Percentiles rank a stretch among this genome's conserved stretches.
Conservation (phyloP, 2,329 filamentous ascomycete genomes). For the Lecanoromycetidae sp. region DNA sequence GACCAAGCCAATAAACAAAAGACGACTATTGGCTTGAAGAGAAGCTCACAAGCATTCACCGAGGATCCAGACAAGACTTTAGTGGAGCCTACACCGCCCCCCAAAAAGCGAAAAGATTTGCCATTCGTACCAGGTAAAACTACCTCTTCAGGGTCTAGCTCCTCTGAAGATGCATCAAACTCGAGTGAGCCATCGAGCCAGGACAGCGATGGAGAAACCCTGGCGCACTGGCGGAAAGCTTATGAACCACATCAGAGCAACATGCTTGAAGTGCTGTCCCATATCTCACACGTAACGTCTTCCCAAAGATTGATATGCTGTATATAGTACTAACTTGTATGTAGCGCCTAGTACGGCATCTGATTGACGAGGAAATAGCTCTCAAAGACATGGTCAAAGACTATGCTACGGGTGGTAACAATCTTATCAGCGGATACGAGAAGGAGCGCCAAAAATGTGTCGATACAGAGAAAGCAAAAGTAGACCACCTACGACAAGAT, state of each 20-base stretch:
- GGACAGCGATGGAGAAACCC: neutral
- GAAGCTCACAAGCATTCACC: neutral
- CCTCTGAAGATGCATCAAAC: neutral
- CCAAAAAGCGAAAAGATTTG: neutral
- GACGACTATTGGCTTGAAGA: neutral
- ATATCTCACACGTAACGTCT: conserved; percentile 11
- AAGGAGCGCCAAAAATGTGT: neutral
- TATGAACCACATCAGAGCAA: conserved; percentile 10
- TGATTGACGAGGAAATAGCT: conserved; percentile 9
- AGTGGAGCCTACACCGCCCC: neutral
- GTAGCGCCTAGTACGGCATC: conserved; percentile 7
- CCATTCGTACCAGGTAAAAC: neutral
- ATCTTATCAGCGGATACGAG: neutral
- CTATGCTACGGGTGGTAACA: neutral
- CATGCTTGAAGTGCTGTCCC: conserved; percentile 5
- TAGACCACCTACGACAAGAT: neutral
- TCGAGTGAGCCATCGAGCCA: neutral
- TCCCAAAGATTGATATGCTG: neutral
- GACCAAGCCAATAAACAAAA: neutral
- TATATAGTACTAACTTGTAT: neutral
- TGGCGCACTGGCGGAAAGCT: conserved; percentile 1
- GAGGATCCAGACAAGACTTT: conserved; percentile 2
- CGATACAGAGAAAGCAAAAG: neutral
- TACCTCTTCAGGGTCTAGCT: neutral
- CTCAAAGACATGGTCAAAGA: conserved; percentile 7